phyloP scores from a whole-genome alignment of 345 rosid genomes.

The Aquilaria yunnanensis region DNA sequence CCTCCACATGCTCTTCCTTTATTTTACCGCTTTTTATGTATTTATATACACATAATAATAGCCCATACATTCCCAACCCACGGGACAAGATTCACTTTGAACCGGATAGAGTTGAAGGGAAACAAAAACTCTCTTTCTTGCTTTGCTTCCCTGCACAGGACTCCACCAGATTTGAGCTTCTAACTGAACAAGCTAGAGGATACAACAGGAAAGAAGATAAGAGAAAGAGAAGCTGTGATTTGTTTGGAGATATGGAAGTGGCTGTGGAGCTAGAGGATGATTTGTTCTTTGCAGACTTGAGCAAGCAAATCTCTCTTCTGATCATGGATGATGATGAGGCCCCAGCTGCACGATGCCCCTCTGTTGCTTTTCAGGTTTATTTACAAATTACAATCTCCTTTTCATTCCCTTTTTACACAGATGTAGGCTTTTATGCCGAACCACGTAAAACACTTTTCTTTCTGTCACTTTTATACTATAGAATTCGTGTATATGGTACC shows the following conservation, averaged over 20 bases:
- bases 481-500: not conserved
- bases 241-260: conserved; percentile 23
- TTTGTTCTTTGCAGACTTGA: conserved; percentile 78
- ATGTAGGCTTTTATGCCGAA: too few relatives aligned
- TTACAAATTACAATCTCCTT: not conserved
- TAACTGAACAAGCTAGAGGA: not conserved
- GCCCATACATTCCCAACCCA: conserved; percentile 6
- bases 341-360: conserved; percentile 39
- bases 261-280: conserved; percentile 87
- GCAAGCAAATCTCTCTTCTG: conserved; percentile 87
- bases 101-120: not conserved
- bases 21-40: conserved; percentile 15
- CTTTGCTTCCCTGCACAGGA: not conserved
- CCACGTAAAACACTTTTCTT: not conserved
- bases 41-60: conserved; percentile 19
- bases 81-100: conserved; percentile 1
- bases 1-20: conserved; percentile 34
- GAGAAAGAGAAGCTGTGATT: not conserved
- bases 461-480: not conserved
- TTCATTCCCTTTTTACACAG: not conserved
- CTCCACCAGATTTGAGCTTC: not conserved
- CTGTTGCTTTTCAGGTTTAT: conserved; percentile 67
- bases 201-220: not conserved
- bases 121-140: not conserved
- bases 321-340: conserved; percentile 82